These are phyloP conservation scores for Penicillium sp. DNA, from an alignment of 2,329 filamentous ascomycete genomes.

Conservation along the genomic window DNA sequence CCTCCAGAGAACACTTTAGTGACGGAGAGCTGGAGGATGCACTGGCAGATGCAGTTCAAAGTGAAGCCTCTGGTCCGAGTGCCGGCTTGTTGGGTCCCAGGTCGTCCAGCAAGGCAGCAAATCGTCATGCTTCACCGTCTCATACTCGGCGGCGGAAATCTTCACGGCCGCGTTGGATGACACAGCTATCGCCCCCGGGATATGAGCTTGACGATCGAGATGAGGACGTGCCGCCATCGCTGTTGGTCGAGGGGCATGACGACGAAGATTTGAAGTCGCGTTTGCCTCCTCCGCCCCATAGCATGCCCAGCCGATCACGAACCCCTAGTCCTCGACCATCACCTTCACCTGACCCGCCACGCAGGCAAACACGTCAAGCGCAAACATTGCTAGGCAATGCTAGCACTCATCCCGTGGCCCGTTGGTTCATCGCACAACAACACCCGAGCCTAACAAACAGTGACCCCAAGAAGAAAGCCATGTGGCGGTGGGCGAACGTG, in stretches of 20 bases:
- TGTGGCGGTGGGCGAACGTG: constrained; percentile 93
- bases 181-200: constrained; percentile 32
- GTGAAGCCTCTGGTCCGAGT: constrained; percentile 52
- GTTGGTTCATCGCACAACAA: constrained; percentile 35
- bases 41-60: constrained; percentile 55
- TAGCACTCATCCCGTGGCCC: constrained; percentile 26
- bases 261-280: constrained; percentile 45
- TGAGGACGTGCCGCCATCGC: constrained; percentile 66
- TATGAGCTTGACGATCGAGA: constrained; percentile 57
- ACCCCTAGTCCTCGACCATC: constrained; percentile 43
- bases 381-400: constrained; percentile 45
- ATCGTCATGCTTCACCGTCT: constrained; percentile 22
- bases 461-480: constrained; percentile 73
- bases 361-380: constrained; percentile 55
- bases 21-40: constrained; percentile 62
- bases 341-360: constrained; percentile 49
- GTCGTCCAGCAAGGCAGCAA: constrained; percentile 30
- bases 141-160: constrained; percentile 32
- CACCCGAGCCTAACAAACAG: constrained; percentile 47
- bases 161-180: constrained; percentile 39
- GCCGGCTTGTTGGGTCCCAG: constrained; percentile 43
- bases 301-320: constrained; percentile 28
- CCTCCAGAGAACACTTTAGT: constrained; percentile 55
- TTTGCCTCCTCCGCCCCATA: constrained; percentile 40
- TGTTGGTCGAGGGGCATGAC: constrained; percentile 60